Conservation (phyloP, 805 yeast genomes). For the Candida sonorensis region DNA sequence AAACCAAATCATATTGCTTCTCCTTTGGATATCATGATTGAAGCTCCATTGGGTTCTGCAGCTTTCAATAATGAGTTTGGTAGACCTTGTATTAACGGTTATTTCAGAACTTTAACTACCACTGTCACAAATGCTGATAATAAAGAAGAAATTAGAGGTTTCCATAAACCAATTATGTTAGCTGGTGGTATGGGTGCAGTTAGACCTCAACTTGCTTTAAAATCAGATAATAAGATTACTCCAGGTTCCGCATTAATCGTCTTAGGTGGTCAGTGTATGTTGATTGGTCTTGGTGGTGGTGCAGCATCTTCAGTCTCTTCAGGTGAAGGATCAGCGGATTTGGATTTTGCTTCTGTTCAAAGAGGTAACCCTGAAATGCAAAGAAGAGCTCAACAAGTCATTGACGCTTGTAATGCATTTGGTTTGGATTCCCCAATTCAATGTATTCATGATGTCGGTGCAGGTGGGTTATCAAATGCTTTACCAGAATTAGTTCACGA, state of each 20-base stretch:
- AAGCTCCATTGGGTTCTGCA: slow-evolving; percentile 97
- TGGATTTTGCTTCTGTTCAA: slow-evolving; percentile 98
- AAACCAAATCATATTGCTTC: slow-evolving; percentile 92
- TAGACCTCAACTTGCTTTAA: slow-evolving; percentile 86
- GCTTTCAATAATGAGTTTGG: slow-evolving; percentile 99
- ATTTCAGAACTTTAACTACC: slow-evolving; percentile 91
- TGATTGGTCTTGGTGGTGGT: slow-evolving; percentile 99
- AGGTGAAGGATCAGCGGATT: slow-evolving; percentile 92
- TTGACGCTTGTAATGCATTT: slow-evolving; percentile 84
- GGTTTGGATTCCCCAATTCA: slow-evolving; percentile 77
- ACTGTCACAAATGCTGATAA: slow-evolving; percentile 57
- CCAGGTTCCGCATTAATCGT: slow-evolving; percentile 91
- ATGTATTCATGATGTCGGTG: slow-evolving; percentile 98
- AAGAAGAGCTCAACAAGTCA: slow-evolving; percentile 97
- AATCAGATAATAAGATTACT: slow-evolving; percentile 71
- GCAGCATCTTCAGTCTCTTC: slow-evolving; percentile 97
- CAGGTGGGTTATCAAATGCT: slow-evolving; percentile 97
- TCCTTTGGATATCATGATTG: slow-evolving; percentile 88
- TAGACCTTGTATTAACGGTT: slow-evolving; percentile 94
- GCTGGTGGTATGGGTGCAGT: slow-evolving; percentile 99
- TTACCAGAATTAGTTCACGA: slow-evolving; percentile 97
- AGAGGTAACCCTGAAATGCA: slow-evolving; percentile 99
- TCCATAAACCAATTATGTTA: slow-evolving; percentile 98
- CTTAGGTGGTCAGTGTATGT: slow-evolving; percentile 96
- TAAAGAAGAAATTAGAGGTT: slow-evolving; percentile 78